phyloP scores from a whole-genome alignment of 495 filamentous ascomycete species.

The Xylaria acuta region DNA sequence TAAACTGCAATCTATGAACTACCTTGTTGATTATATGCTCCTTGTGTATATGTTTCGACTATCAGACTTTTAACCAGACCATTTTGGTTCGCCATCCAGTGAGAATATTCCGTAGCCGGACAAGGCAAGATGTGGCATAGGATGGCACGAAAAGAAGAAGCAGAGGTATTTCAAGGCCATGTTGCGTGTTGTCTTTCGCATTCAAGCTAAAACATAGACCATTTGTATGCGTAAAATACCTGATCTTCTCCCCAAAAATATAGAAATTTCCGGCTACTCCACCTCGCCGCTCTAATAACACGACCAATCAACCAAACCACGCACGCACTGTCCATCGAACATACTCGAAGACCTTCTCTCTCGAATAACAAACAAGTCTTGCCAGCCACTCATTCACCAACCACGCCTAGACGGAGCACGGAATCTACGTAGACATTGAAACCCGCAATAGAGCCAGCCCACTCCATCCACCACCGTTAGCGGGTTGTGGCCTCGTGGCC shows the following conservation, averaged over 20 bases:
- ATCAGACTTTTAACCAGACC: too few relatives aligned
- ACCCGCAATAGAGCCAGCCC: neutral
- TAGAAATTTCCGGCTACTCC: neutral
- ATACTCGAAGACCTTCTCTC: neutral
- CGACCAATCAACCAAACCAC: neutral
- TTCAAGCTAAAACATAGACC: too few relatives aligned
- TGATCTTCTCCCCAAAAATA: neutral
- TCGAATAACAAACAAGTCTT: neutral
- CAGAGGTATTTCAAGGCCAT: too few relatives aligned
- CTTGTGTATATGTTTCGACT: too few relatives aligned
- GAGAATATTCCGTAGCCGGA: too few relatives aligned
- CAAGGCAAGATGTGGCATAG: neutral
- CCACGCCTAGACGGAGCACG: neutral
- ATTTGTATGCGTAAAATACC: too few relatives aligned
- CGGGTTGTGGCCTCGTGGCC: slow-evolving; percentile 18
- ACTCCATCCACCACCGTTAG: neutral
- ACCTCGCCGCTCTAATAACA: slow-evolving; percentile 3
- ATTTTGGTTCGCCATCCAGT: too few relatives aligned
- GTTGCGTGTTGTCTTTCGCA: too few relatives aligned
- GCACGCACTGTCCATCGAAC: neutral
- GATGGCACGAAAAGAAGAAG: neutral
- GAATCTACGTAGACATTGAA: neutral
- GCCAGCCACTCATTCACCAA: neutral
- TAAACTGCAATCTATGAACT: too few relatives aligned
- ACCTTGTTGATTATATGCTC: too few relatives aligned